Evolutionary conservation across 371 early-diverging fungal genomes (phyloP).

Genomic region (Batkoa obscura): DNA sequence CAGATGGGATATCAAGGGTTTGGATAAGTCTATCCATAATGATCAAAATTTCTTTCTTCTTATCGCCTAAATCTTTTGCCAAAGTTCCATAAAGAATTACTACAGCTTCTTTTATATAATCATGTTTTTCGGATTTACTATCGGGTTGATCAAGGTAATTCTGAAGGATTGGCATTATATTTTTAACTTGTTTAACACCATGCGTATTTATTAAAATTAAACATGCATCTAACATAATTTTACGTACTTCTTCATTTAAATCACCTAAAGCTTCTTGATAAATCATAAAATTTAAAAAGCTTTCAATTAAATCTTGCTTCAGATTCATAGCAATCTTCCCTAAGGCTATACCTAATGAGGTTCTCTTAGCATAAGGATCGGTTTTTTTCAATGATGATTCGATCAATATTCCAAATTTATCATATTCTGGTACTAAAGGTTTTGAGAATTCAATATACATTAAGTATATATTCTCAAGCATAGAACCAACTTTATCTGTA

Average conservation of each 20-base stretch:
- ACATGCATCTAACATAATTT: constrained; percentile 73
- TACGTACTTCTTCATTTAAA: constrained; percentile 53
- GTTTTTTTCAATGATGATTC: constrained; percentile 57
- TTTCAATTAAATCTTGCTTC: constrained; percentile 21
- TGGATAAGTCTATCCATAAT: constrained; percentile 73
- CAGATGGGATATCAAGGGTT: constrained; percentile 84
- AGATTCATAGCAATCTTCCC: constrained; percentile 46
- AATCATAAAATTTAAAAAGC: constrained; percentile 61
- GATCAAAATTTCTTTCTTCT: constrained; percentile 48
- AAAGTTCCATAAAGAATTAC: constrained; percentile 84
- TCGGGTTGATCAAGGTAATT: constrained; percentile 41
- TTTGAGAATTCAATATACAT: constrained; percentile 21
- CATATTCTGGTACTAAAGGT: constrained; percentile 63
- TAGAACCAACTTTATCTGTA: constrained; percentile 22
- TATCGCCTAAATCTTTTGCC: constrained; percentile 61
- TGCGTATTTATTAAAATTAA: constrained; percentile 50
- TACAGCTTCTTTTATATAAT: constrained; percentile 68
- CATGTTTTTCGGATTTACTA: constrained; percentile 38
- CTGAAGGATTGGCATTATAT: constrained; percentile 57
- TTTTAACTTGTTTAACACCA: constrained; percentile 44
- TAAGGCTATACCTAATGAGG: constrained; percentile 59
- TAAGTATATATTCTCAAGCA: constrained; percentile 25
- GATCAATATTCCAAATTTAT: constrained; percentile 76
- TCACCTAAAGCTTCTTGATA: constrained; percentile 72
- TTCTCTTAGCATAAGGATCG: constrained; percentile 68